Evolutionary conservation across 805 yeast species (phyloP), one percentile per base, ranked within the genome.

Genomic region (Clavispora santaluciae): DNA sequence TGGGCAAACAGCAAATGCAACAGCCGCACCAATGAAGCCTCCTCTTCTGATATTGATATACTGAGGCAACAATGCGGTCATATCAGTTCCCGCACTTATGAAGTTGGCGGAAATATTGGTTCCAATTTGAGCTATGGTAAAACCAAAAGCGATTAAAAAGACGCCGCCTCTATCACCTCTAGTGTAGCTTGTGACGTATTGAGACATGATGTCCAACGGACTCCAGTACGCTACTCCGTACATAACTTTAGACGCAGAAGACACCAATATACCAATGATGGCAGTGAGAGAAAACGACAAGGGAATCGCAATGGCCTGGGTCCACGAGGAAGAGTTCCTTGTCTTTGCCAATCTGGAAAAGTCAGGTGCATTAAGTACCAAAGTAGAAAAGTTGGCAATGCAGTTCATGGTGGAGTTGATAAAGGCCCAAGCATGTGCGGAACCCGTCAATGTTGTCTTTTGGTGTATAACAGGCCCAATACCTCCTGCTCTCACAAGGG

Each of bases 301-400:
- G 12, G 38, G 38, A 17, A 35, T 35, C n/a, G 38, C 16, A 8
- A 35, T 5, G 4, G 38, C 38, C 30, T 35, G 38, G 6, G 38
- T 35, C 38, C 38, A 35, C 9, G 38, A 35, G 18, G 38, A 35
- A 5, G 38, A 5, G 12, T 35, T 16, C 25, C 38, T 35, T 5
- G 38, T 35, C 17, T 35, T 35, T 13, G 38, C 38, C 38, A 35
- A 35, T 11, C 38, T 12, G n/a, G 38, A 35, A 22, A 35, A 35
- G 18, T 35, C 38, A 1, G 38, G 38, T n/a, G 38, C 38, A 20
- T 35, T 35, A 8, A 35, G 21, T 17, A 35, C 38, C 23, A 35
- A 35, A 5, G 38, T 35, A 17, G 38, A 26, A 15, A 35, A 35
- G 21, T 35, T 35, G 38, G 38, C 38, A 21, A 35, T 16, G 10